These are phyloP conservation scores for Tuber magnatum DNA, from an alignment of 495 filamentous ascomycete species.

Conservation along the genomic window DNA sequence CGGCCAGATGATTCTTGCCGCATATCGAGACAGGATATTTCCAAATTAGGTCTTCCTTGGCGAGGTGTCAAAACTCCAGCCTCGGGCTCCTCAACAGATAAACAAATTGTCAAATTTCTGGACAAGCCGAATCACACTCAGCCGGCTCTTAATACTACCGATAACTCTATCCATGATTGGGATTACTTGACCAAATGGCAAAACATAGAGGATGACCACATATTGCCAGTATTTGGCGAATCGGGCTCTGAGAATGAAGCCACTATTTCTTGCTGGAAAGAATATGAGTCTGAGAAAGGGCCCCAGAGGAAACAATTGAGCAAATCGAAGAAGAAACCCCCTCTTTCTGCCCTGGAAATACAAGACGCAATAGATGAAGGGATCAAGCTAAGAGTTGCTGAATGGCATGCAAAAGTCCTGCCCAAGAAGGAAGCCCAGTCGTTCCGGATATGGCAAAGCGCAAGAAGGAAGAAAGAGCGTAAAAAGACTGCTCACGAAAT, in stretches of 20 bases:
- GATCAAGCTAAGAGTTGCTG: conserved; percentile 48
- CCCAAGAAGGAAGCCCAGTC: conserved; percentile 52
- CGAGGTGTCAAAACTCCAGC: neutral
- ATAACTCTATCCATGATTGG: conserved; percentile 30
- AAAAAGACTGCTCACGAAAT: conserved; percentile 37
- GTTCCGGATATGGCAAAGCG: conserved; percentile 55
- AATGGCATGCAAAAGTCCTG: conserved; percentile 54
- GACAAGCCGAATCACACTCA: conserved; percentile 15
- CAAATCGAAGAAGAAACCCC: conserved; percentile 19
- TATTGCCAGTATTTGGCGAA: conserved; percentile 60
- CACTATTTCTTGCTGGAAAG: conserved; percentile 54
- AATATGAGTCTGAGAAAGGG: conserved; percentile 54
- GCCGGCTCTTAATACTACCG: conserved; percentile 5
- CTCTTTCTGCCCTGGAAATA: conserved; percentile 48
- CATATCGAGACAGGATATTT: conserved; percentile 4
- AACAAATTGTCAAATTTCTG: conserved; percentile 25
- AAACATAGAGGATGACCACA: conserved; percentile 45
- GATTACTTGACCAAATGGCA: conserved; percentile 39
- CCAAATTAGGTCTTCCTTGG: conserved; percentile 22
- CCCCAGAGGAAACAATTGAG: conserved; percentile 18
- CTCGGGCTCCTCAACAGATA: conserved; percentile 12
- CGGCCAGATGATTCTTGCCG: conserved; percentile 13
- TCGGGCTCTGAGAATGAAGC: conserved; percentile 54
- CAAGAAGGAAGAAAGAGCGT: conserved; percentile 39
- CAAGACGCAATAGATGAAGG: conserved; percentile 49